A percentile compares a stretch with the other conserved stretches of the same genome.
Conservation (phyloP, 352 stramenopile species). For the Phytopythium delawarense region DNA sequence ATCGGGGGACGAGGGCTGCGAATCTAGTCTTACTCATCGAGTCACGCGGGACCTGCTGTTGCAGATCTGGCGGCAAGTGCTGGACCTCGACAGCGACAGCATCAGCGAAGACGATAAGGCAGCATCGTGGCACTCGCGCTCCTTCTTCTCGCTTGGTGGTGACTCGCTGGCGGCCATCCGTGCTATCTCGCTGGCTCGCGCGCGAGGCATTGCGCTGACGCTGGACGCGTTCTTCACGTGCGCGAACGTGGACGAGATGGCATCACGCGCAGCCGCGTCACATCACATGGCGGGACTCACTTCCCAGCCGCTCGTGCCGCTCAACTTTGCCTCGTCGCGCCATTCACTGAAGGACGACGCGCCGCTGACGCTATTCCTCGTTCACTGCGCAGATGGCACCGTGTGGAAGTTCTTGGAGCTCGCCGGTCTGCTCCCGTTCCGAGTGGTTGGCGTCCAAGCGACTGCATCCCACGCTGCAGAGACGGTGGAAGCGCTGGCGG, state of each 20-base stretch:
- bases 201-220: slow-evolving; percentile 34
- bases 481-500: slow-evolving; percentile 35
- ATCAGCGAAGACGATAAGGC: slow-evolving; percentile 1
- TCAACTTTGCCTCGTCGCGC: slow-evolving; percentile 29
- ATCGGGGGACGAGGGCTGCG: not conserved
- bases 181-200: slow-evolving; percentile 47
- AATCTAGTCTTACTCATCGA: slow-evolving; percentile 13
- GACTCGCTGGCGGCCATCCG: slow-evolving; percentile 66
- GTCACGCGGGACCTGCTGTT: slow-evolving; percentile 36
- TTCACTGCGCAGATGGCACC: slow-evolving; percentile 50
- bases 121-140: slow-evolving; percentile 16
- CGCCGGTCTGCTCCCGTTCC: slow-evolving; percentile 28
- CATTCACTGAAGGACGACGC: not conserved
- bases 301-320: slow-evolving; percentile 22
- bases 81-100: slow-evolving; percentile 30
- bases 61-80: slow-evolving; percentile 46
- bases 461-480: not conserved
- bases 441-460: slow-evolving; percentile 35
- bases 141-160: slow-evolving; percentile 69
- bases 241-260: slow-evolving; percentile 37
- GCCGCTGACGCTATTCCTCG: slow-evolving; percentile 31
- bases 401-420: slow-evolving; percentile 60
- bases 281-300: slow-evolving; percentile 8
- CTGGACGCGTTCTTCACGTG: slow-evolving; percentile 48
- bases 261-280: slow-evolving; percentile 14